Percentiles rank a stretch among this genome's conserved stretches.
Conservation (phyloP, 202 grass and related monocot genomes). For the Dendrocalamus latiflorus region DNA sequence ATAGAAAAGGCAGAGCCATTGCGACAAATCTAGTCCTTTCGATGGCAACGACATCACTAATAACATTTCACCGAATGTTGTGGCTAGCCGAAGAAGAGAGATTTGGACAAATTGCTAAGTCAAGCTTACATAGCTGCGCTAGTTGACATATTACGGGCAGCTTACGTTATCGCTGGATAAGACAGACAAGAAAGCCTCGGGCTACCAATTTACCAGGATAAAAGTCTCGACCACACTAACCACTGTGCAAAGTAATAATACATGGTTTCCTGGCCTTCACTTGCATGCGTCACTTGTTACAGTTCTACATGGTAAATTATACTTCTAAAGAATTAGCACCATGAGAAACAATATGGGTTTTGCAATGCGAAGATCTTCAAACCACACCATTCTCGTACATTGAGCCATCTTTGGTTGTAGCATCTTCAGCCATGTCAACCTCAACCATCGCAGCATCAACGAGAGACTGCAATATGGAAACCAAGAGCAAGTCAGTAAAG, state of each 20-base stretch:
- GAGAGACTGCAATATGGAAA: constrained; percentile 39
- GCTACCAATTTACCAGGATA: background rate
- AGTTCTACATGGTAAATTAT: constrained; percentile 13
- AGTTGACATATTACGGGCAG: background rate
- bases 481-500: background rate
- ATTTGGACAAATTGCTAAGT: background rate
- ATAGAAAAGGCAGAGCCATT: background rate
- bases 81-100: background rate
- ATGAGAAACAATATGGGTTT: background rate
- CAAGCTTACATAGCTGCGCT: background rate
- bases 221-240: background rate
- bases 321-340: background rate
- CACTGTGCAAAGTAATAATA: constrained; percentile 1
- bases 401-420: constrained; percentile 52
- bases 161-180: background rate
- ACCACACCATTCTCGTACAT: constrained; percentile 53
- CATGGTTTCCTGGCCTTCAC: background rate
- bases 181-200: background rate
- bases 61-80: background rate
- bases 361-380: constrained; percentile 12
- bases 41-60: background rate
- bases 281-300: background rate
- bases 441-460: constrained; percentile 50
- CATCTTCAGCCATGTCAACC: constrained; percentile 55
- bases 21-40: background rate